phyloP scores from a whole-genome alignment of 225 moss, liverwort and hornwort genomes.

The Asterella californica region DNA sequence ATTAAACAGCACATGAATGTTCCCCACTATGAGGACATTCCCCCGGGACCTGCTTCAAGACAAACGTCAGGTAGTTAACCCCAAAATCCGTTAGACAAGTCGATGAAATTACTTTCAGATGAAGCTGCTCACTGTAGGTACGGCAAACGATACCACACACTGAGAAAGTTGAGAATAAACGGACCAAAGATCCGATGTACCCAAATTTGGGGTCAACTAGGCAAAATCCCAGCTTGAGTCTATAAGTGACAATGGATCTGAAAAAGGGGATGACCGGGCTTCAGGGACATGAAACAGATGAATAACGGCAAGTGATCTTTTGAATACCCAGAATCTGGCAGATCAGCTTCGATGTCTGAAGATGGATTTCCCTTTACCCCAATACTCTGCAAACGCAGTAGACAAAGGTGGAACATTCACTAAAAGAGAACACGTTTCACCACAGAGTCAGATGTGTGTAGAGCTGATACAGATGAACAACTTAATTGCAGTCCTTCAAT shows the following conservation, averaged over 20 bases:
- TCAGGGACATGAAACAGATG: neutral
- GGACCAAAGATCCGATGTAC: neutral
- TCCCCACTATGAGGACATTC: conserved; percentile 68
- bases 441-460: neutral
- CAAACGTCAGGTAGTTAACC: neutral
- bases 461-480: too few relatives aligned
- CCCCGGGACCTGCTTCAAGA: conserved; percentile 32
- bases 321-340: conserved; percentile 43
- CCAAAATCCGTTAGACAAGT: neutral
- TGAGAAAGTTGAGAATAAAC: neutral
- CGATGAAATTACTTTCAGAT: neutral
- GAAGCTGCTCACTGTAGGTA: neutral
- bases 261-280: neutral
- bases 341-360: conserved; percentile 10
- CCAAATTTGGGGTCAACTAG: neutral
- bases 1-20: conserved; percentile 93
- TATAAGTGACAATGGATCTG: neutral
- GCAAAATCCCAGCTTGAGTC: neutral
- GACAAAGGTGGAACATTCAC: neutral
- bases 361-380: neutral
- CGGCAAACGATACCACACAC: neutral
- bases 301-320: neutral
- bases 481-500: neutral
- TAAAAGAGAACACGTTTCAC: neutral
- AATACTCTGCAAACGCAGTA: conserved; percentile 22